A percentile compares a stretch with the other conserved stretches of the same genome.
phyloP scores from a whole-genome alignment of 176 grass and related monocot genomes.

The Phragmites australis region DNA sequence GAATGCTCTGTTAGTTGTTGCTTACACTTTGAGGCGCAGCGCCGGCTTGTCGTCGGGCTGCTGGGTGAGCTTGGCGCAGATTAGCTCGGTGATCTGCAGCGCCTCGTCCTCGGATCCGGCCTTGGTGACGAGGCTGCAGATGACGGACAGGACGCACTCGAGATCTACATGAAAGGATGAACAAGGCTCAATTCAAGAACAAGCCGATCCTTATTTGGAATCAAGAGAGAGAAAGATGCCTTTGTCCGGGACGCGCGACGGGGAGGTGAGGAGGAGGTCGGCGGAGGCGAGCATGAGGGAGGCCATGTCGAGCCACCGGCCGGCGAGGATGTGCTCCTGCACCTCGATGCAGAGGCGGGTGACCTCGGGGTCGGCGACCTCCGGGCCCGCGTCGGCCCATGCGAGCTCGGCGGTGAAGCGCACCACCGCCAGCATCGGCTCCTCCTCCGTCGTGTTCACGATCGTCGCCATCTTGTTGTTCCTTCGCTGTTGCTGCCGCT shows the following conservation, averaged over 20 bases:
- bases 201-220: background rate
- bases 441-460: conserved; percentile 84
- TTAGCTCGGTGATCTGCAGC: conserved; percentile 68
- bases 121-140: conserved; percentile 84
- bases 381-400: conserved; percentile 84
- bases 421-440: conserved; percentile 83
- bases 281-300: conserved; percentile 83
- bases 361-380: conserved; percentile 86
- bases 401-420: conserved; percentile 72
- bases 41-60: conserved; percentile 65
- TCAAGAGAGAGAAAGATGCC: conserved; percentile 13
- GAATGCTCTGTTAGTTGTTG: background rate
- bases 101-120: conserved; percentile 68
- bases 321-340: conserved; percentile 62
- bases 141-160: conserved; percentile 80
- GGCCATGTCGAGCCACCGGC: conserved; percentile 72
- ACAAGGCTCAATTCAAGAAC: background rate
- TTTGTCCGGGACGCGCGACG: conserved; percentile 62
- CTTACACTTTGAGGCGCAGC: conserved; percentile 85
- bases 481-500: background rate
- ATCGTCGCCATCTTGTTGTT: conserved; percentile 63
- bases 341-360: conserved; percentile 71
- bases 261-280: conserved; percentile 66
- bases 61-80: conserved; percentile 74
- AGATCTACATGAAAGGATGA: conserved; percentile 50